Base-by-base conservation (phyloP, 2,329 filamentous ascomycete species). In the Clarireedia monteithiana region DNA sequence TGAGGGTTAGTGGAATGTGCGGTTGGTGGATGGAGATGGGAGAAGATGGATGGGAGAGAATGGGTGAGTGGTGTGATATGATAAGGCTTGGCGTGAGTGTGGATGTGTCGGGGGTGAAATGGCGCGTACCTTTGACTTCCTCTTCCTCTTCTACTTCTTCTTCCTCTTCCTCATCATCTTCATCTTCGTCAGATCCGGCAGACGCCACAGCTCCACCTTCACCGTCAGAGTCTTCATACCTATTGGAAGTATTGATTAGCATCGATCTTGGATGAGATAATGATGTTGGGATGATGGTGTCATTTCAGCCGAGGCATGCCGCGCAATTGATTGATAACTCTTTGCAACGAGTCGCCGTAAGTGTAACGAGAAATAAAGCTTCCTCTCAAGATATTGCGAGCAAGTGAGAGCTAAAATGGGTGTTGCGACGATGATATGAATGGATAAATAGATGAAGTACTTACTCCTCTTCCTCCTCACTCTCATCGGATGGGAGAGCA, bases 151-250 rank as follows among this genome's bases (percentile, higher is more conserved):
- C 27, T 30, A 9, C 27, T 24, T 62, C 61, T 45, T 72, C 67
- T 53, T 72, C 70, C 26, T 71, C 66, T 55, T 69, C 67, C 56
- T 69, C 67, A 36, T 65, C 68, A 60, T 69, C 62, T 61, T 68
- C 64, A 58, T 64, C 66, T 48, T 58, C 63, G 51, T 64, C 63
- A 55, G 61, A 58, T 58, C 67, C 20, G 24, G 50, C 42, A 26
- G 50, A 53, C 4, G 26, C 27, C 7, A 26, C 40, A 26, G 34
- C 44, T 54, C n/a, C 20, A 17, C 23, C 65, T 53, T 66, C 61
- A 51, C 63, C 63, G 59, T 69, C 62, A 55, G 68, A 63, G 59
- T 69, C 69, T 60, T 73, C 64, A 48, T 67, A 67, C 46, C 65
- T 67, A 55, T 51, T 20, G 47, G 23, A 24, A 20, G 34, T 26